Evolutionary conservation across 179 eudicot genomes (phyloP).

Genomic region (Vitellaria paradoxa): DNA sequence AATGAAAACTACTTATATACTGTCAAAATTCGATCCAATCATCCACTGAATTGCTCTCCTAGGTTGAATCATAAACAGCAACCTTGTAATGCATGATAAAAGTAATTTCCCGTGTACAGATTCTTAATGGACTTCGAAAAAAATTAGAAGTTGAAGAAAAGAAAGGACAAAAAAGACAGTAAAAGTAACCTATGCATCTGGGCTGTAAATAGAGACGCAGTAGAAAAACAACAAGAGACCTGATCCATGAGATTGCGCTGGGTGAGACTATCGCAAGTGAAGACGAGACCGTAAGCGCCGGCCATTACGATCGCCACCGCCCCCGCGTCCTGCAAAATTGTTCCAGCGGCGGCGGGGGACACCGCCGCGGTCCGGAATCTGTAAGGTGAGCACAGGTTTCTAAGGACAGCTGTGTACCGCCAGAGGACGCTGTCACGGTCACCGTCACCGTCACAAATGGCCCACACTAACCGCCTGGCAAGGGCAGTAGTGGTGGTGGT

Average conservation of each 20-base stretch:
- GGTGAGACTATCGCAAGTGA: constrained; percentile 51
- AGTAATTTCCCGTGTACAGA: too few species aligned
- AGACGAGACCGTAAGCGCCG: constrained; percentile 59
- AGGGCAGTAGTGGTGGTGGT: background rate
- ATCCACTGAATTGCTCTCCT: too few species aligned
- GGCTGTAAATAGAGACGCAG: background rate
- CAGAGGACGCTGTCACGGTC: background rate
- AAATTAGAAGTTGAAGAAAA: background rate
- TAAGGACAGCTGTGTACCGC: background rate
- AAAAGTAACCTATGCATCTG: background rate
- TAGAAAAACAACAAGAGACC: constrained; percentile 29
- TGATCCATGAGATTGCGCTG: constrained; percentile 44
- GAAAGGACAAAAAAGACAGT: background rate
- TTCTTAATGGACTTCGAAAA: too few species aligned
- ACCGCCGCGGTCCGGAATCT: background rate
- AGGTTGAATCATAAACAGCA: too few species aligned
- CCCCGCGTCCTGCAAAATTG: constrained; percentile 49
- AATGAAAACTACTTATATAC: too few species aligned
- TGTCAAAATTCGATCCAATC: too few species aligned
- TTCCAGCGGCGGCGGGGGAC: constrained; percentile 18
- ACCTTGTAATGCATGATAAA: too few species aligned
- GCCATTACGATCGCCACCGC: constrained; percentile 39
- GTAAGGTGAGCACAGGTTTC: background rate
- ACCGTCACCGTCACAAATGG: background rate
- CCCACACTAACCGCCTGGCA: background rate